Base-by-base conservation (phyloP, 2,329 filamentous ascomycete species). In the Penicillium paneum region DNA sequence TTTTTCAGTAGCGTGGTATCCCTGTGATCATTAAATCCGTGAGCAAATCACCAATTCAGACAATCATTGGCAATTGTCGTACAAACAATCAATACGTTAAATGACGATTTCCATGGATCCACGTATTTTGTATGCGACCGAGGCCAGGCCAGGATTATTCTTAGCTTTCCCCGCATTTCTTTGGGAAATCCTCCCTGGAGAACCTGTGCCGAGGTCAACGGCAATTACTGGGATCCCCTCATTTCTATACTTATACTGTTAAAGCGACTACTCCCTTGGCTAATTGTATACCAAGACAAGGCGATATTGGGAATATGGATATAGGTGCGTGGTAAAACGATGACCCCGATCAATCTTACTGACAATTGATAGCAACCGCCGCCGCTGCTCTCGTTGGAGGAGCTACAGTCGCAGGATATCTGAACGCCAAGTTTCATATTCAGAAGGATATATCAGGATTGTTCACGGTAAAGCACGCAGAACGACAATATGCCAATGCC, bases 381-480 rank as follows among this genome's bases (percentile, higher is more conserved):
- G 63, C 65, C 42, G 64, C 66, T 47, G 64, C 64, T 13, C 57
- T 67, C 7, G 61, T 68, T 1, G 65, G 65, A 31, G 64, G 61
- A 10, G 50, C 61, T 8, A 69, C 71, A 8, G 56, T 67, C 21
- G 66, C 68, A 29, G 65, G 67, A 19, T 74, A 74, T 48, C 58
- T 72, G 10, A 83, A 91, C 65, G 89, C 84, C 50, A 90, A 88
- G 74, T 85, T 82, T 63, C 83, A 88, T 67, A 67, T 91, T 46
- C 69, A 73, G 39, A 83, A 88, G 64, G 89, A 92, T 67, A 59
- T 87, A 15, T 62, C 66, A 0, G 63, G 64, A 7, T 69, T 88
- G n/a, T 67, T 74, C 12, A 71, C 72, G 11, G 55, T 74, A n/a
- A 76, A 72, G 34, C 71, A 68, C 31, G 72, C 74, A 10, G 71